Conservation (phyloP, 2,329 filamentous ascomycete species). For the Sarocladium oryzae region DNA sequence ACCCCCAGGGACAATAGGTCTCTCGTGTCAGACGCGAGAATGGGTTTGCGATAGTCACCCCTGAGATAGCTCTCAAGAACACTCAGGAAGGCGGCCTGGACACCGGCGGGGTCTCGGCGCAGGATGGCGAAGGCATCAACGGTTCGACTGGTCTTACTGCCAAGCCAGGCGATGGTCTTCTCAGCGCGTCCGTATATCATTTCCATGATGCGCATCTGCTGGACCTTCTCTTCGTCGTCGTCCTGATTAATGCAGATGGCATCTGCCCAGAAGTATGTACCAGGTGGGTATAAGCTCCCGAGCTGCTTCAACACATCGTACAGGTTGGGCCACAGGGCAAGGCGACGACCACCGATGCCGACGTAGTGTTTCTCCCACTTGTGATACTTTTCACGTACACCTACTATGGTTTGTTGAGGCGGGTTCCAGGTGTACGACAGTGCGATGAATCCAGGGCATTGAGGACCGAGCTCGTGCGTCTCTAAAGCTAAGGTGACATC, state of each 20-base stretch:
- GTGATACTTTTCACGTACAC: not conserved
- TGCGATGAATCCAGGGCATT: not conserved
- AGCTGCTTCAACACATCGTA: not conserved
- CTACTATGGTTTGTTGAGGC: not conserved
- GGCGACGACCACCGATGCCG: not conserved
- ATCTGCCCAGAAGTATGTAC: constrained; percentile 20
- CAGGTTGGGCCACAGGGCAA: not conserved
- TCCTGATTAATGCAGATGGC: constrained; percentile 24
- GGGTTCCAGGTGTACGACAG: not conserved
- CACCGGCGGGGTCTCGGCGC: not conserved
- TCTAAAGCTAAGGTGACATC: not conserved
- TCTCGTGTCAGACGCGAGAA: not conserved
- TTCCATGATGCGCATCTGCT: constrained; percentile 23
- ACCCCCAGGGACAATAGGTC: not conserved
- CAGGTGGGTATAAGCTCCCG: not conserved
- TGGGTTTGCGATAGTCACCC: not conserved
- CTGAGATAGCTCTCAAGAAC: not conserved
- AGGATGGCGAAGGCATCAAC: not conserved
- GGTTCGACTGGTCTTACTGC: constrained; percentile 4
- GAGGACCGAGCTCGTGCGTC: not conserved
- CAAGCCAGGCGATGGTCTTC: constrained; percentile 21
- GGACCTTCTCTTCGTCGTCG: constrained; percentile 19
- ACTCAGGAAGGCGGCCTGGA: not conserved
- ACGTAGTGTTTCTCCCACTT: not conserved
- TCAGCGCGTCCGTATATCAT: constrained; percentile 20